Evolutionary conservation across 2,329 filamentous ascomycete species (phyloP).

Genomic region (Madurella fahalii): DNA sequence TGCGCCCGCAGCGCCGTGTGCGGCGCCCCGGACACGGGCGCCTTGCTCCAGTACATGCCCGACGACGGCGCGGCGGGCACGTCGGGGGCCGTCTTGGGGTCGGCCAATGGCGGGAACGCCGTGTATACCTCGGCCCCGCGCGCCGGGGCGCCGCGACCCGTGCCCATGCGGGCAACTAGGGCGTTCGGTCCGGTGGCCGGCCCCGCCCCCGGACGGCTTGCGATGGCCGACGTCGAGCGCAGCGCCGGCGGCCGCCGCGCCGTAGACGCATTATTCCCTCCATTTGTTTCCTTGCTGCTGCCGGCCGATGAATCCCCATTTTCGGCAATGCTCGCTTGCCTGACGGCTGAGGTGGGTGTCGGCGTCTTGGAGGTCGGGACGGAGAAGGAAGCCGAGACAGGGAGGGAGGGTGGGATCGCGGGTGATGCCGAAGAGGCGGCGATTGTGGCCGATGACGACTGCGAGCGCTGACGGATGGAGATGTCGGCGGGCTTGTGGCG

Average conservation of each 20-base stretch:
- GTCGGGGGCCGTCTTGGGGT: constrained; percentile 53
- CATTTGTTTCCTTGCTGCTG: constrained; percentile 22
- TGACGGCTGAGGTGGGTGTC: constrained; percentile 18
- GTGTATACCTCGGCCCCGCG: constrained; percentile 42
- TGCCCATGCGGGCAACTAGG: constrained; percentile 22
- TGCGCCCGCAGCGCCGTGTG: constrained; percentile 62
- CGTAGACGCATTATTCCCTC: constrained; percentile 3
- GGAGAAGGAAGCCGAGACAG: constrained; percentile 22
- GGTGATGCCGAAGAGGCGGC: constrained; percentile 29
- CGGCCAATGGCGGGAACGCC: constrained; percentile 54
- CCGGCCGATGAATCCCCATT: constrained; percentile 26
- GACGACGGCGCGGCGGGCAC: constrained; percentile 61
- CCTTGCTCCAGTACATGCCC: constrained; percentile 69
- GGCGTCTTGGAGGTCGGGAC: constrained; percentile 16
- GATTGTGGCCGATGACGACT: constrained; percentile 41
- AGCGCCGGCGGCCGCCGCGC: constrained; percentile 40
- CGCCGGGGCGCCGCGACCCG: constrained; percentile 23
- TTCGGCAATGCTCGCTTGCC: constrained; percentile 27
- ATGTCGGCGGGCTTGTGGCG: constrained; percentile 50
- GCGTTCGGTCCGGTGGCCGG: constrained; percentile 12
- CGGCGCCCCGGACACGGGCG: constrained; percentile 58
- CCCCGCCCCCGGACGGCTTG: constrained; percentile 29
- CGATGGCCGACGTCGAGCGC: constrained; percentile 53
- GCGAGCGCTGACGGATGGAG: constrained; percentile 51
- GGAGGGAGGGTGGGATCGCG: constrained; percentile 28